Evolutionary conservation across 371 early-diverging fungal genomes (phyloP), one percentile per base, ranked within the genome.

Genomic region (Phascolomyces articulosus): DNA sequence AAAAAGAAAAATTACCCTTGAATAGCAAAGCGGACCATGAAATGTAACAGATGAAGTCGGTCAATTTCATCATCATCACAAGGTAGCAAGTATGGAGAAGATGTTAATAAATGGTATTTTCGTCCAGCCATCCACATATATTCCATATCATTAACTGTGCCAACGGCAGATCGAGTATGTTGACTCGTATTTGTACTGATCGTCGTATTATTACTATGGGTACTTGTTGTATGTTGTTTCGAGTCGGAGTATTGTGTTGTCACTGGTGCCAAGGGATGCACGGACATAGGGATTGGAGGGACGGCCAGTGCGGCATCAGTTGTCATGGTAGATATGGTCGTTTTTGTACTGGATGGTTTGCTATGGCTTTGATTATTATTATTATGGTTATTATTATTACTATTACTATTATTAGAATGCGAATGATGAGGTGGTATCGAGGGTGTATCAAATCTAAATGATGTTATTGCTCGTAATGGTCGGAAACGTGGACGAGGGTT

Each of bases 1-100:
- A n/a, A n/a, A n/a, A n/a, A n/a, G n/a, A n/a, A n/a, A n/a, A n/a
- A 23, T 73, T 73, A 81, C 76, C 83, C 83, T 74, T 82, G 83
- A 62, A 82, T 79, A 62, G 79, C 79, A 67, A 82, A 82, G 20
- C 79, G 74, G 20, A 82, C 66, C 79, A 79, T 79, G 29, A 75
- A 82, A 56, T 82, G 83, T 26, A 72, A 71, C 10, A 75, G 54
- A 64, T 78, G 79, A 23, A 82, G 55, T 31, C 83, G 69, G 55
- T 77, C 74, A 8, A 75, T 59, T 56, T 82, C 83, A 62, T 79
- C 83, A 8, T 82, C 83, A 47, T 82, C 83, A 47, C 79, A 79
- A 2, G 83, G 83, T 28, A 79, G 62, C 27, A 79, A 28, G 60
- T 82, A 82, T 10, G 55, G 57, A 28, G 75, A 73, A 2, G 60